Percentiles rank a stretch among this genome's conserved stretches.
Evolutionary conservation across 257 asterid species (phyloP).

Genomic region (Nicotiana noctiflora): DNA sequence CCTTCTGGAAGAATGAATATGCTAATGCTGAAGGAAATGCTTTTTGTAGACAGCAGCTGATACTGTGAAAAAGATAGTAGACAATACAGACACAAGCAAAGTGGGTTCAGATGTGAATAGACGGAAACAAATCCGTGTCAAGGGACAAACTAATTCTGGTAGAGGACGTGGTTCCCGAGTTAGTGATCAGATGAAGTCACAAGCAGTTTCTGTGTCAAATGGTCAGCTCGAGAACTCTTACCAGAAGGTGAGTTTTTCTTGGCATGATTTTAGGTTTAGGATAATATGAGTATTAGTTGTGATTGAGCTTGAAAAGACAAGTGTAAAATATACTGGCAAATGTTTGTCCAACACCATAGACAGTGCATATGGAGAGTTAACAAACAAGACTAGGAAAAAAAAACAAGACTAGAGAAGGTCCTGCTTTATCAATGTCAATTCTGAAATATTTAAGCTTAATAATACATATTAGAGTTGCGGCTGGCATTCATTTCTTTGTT

Average conservation of each 20-base stretch:
- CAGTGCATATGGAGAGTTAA: neutral
- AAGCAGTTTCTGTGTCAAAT: slow-evolving; percentile 40
- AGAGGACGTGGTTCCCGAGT: slow-evolving; percentile 80
- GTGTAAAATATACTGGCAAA: neutral
- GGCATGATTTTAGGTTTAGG: neutral
- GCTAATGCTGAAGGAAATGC: slow-evolving; percentile 27
- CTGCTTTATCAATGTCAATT: neutral
- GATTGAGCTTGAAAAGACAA: neutral
- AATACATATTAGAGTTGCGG: neutral
- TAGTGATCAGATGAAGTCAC: slow-evolving; percentile 52
- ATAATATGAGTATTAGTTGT: neutral
- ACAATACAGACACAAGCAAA: slow-evolving; percentile 42
- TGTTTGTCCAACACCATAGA: neutral
- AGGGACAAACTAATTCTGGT: slow-evolving; percentile 58
- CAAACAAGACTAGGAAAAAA: neutral
- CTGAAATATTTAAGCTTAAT: neutral
- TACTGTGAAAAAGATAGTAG: slow-evolving; percentile 40
- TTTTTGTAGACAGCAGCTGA: slow-evolving; percentile 43
- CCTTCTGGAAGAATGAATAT: slow-evolving; percentile 3
- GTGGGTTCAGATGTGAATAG: slow-evolving; percentile 47
- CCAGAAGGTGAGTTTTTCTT: slow-evolving; percentile 43
- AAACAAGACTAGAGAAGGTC: neutral
- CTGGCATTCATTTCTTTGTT: neutral
- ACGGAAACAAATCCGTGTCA: slow-evolving; percentile 72
- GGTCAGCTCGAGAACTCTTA: slow-evolving; percentile 54